Conservation (phyloP, 306 rosid genomes). For the Cucurbita pepo region DNA sequence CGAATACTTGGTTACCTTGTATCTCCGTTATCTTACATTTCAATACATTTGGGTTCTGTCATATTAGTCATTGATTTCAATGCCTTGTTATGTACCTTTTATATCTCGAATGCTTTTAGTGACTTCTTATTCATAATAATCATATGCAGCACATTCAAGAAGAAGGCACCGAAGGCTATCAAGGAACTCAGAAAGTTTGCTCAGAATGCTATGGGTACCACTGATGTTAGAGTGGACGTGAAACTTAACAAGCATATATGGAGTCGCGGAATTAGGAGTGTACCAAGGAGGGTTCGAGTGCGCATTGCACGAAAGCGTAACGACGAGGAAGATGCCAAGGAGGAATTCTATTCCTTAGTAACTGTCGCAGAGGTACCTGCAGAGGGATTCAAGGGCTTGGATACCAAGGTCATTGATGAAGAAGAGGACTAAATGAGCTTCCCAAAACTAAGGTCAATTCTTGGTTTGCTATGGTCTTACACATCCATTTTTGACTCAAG, state of each 20-base stretch:
- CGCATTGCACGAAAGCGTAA: slow-evolving; percentile 24
- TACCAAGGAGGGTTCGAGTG: slow-evolving; percentile 24
- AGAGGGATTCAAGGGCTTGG: slow-evolving; percentile 29
- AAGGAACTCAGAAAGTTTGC: slow-evolving; percentile 38
- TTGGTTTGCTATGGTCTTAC: background rate
- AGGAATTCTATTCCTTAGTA: slow-evolving; percentile 30
- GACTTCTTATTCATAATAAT: background rate
- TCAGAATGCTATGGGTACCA: slow-evolving; percentile 32
- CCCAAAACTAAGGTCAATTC: slow-evolving; percentile 6
- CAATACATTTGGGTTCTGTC: too few species aligned
- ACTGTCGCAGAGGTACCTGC: slow-evolving; percentile 24
- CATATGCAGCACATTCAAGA: slow-evolving; percentile 30
- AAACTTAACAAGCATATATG: slow-evolving; percentile 34
- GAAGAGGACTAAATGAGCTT: slow-evolving; percentile 17
- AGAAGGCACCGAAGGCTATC: slow-evolving; percentile 36
- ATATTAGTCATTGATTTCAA: background rate
- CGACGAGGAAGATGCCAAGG: slow-evolving; percentile 37
- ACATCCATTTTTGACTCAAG: background rate
- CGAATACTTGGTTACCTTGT: too few species aligned
- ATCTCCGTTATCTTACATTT: too few species aligned
- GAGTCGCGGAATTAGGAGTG: slow-evolving; percentile 34
- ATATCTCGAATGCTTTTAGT: background rate
- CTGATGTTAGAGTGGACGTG: slow-evolving; percentile 37
- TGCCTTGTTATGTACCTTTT: background rate
- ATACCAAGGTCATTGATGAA: slow-evolving; percentile 30